A percentile compares a stretch with the other conserved stretches of the same genome.
Conservation (phyloP, 2,329 filamentous ascomycete species). For the Fusarium neocosmosporiellum region DNA sequence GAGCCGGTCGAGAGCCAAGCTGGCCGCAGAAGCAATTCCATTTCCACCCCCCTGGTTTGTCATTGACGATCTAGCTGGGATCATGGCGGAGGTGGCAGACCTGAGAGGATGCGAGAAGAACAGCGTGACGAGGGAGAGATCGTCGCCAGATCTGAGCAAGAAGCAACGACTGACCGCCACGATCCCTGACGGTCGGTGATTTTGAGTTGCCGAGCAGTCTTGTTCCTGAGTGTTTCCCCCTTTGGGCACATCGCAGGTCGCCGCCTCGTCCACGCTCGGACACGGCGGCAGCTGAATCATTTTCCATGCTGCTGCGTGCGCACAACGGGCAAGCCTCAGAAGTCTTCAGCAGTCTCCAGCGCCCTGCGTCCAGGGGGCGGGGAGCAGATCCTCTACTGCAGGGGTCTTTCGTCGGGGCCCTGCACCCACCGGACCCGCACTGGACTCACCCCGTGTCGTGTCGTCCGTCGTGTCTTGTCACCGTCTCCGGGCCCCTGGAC, state of each 20-base stretch:
- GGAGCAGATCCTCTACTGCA: slow-evolving; percentile 36
- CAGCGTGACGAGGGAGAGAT: slow-evolving; percentile 21
- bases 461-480: not conserved
- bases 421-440: slow-evolving; percentile 26
- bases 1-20: slow-evolving; percentile 6
- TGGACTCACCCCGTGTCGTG: slow-evolving; percentile 23
- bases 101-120: slow-evolving; percentile 6
- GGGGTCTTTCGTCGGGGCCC: slow-evolving; percentile 18
- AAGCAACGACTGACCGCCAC: slow-evolving; percentile 10
- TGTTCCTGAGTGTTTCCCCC: not conserved
- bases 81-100: not conserved
- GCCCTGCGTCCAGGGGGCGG: slow-evolving; percentile 16
- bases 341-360: slow-evolving; percentile 22
- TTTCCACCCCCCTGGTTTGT: not conserved
- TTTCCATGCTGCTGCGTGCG: not conserved
- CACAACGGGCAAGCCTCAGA: slow-evolving; percentile 16
- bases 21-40: slow-evolving; percentile 1
- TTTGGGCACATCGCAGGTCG: slow-evolving; percentile 1
- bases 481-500: slow-evolving; percentile 26
- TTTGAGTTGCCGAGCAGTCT: not conserved
- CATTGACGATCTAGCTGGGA: not conserved
- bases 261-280: slow-evolving; percentile 18
- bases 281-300: slow-evolving; percentile 20
- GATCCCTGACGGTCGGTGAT: slow-evolving; percentile 18
- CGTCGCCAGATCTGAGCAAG: slow-evolving; percentile 29